phyloP scores from a whole-genome alignment of 75 land plant species.

The Ceratopteris richardii region DNA sequence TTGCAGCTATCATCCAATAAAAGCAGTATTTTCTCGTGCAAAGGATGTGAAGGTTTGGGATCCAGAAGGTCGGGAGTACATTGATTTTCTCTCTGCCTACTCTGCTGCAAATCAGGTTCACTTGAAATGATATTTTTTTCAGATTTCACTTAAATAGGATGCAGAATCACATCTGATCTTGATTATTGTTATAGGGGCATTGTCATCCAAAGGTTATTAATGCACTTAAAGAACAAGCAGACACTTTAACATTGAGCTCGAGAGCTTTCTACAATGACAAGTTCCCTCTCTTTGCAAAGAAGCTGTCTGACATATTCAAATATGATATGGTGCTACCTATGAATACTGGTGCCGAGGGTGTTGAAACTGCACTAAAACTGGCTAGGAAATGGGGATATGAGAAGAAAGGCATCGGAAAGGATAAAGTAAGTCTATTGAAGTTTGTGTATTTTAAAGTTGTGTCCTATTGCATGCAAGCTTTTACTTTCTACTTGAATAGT shows the following conservation, averaged over 20 bases:
- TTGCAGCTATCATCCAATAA: conserved; percentile 95
- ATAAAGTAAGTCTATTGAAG: conserved; percentile 42
- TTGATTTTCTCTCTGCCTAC: conserved; percentile 96
- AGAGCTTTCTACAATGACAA: conserved; percentile 95
- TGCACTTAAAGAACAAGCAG: conserved; percentile 80
- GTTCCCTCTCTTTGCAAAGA: conserved; percentile 83
- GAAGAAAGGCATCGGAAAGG: conserved; percentile 78
- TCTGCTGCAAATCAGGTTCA: conserved; percentile 99
- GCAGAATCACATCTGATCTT: not conserved
- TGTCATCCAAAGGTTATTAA: conserved; percentile 82
- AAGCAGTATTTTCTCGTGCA: conserved; percentile 82
- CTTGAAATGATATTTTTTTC: not conserved
- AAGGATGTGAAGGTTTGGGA: conserved; percentile 88
- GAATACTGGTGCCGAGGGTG: conserved; percentile 99
- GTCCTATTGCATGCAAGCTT: not conserved
- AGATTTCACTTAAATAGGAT: not conserved
- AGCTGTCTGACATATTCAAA: conserved; percentile 64
- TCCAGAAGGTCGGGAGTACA: conserved; percentile 91
- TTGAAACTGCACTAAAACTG: conserved; percentile 92
- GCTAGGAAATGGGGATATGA: conserved; percentile 99
- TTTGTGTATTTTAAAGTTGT: not conserved
- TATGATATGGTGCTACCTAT: conserved; percentile 98
- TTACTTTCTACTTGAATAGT: too few species aligned
- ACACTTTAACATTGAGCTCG: conserved; percentile 82
- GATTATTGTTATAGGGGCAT: conserved; percentile 63